Percentiles rank a stretch among this genome's conserved stretches.
phyloP scores from a whole-genome alignment of 2,329 filamentous ascomycete species.

The Elsinoe australis region DNA sequence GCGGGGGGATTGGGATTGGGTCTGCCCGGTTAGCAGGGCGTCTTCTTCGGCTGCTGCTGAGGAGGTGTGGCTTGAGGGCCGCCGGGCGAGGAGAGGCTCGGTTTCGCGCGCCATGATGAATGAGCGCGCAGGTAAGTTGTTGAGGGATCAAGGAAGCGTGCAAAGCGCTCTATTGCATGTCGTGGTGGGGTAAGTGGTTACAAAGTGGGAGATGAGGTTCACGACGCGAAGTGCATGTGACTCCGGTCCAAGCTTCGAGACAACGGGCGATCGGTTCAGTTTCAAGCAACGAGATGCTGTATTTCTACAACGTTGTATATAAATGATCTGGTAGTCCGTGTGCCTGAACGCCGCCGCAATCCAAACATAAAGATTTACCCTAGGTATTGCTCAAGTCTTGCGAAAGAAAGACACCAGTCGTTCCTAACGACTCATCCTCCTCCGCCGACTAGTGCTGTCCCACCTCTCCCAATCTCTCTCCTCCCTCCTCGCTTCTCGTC shows the following conservation, averaged over 20 bases:
- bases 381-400: not conserved
- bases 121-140: too few relatives aligned
- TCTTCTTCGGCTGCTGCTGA: constrained; percentile 51
- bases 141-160: constrained; percentile 2
- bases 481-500: constrained; percentile 18
- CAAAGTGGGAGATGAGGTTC: not conserved
- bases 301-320: not conserved
- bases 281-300: not conserved
- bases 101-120: constrained; percentile 36
- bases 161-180: constrained; percentile 4
- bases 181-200: not conserved
- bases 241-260: constrained; percentile 6
- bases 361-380: not conserved
- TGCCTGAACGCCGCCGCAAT: constrained; percentile 2
- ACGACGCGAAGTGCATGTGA: constrained; percentile 12
- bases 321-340: not conserved
- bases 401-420: not conserved
- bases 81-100: constrained; percentile 47
- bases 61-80: constrained; percentile 50
- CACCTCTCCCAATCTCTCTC: constrained; percentile 14
- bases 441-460: not conserved
- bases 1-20: constrained; percentile 27
- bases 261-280: not conserved
- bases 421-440: constrained; percentile 15
- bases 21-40: constrained; percentile 52